Base-by-base conservation (phyloP, 257 asterid species). In the Fraxinus americana region DNA sequence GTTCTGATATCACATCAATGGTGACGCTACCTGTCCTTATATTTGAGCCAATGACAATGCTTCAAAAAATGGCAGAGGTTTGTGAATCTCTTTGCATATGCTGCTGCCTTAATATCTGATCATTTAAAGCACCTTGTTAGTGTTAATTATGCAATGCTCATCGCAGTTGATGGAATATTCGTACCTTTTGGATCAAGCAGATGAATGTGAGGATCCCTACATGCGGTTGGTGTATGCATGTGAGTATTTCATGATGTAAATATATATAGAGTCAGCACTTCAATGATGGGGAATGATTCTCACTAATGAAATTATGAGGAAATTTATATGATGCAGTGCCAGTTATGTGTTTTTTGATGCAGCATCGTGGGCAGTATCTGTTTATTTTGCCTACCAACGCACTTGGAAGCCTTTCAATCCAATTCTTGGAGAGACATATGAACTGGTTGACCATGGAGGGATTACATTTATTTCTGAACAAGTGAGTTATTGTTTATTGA, bases 351-450 rank as follows among this genome's bases (percentile, higher is more conserved):
- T 70, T 75, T 73, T 80, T 82, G 73, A 80, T 90, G 89, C 94
- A 96, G 99, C 99, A 71, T 79, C 99, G 14, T 95, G 98, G 98
- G 96, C 97, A 70, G 75, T 96, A 75, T 93, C 98, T 50, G 89
- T 96, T 61, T 96, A 96, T 84, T 92, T 83, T 89, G 99, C 97
- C 65, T 88, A 81, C 82, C 98, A 93, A 78, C 97, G 99, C 54
- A 92, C 99, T 59, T 96, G 97, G 99, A 96, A 96, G 91, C 99
- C 99, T 69, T 96, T 96, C 78, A 96, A 96, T 80, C 99, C 99
- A 35, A 92, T 96, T 83, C 97, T 96, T 80, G 99, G 99, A 45
- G 99, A 96, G 85, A 96, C 99, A 27, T 96, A 90, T 86, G 99
- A 96, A 81, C 79, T 96, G 94, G 92, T 79, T 70, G 92, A 93